These are phyloP conservation scores for Catunica adiposa DNA, from an alignment of 2,329 filamentous ascomycete genomes.

Conservation along the genomic window DNA sequence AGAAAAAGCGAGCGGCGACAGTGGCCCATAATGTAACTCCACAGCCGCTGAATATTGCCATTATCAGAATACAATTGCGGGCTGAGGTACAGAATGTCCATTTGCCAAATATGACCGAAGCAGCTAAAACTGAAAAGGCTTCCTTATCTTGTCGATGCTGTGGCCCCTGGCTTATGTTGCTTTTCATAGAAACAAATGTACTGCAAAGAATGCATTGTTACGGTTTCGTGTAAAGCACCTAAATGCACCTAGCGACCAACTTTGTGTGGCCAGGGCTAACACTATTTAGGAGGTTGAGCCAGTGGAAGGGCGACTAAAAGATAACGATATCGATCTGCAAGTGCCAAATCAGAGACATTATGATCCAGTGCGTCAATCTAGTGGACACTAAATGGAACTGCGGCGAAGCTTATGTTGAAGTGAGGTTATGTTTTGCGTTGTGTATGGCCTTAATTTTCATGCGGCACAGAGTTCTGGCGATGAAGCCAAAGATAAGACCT, in stretches of 20 bases:
- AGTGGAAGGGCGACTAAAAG: background rate
- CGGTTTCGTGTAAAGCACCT: too few species aligned
- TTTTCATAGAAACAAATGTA: slow-evolving; percentile 10
- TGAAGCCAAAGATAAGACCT: background rate
- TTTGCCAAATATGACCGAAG: too few species aligned
- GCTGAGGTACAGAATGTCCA: background rate
- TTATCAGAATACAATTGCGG: background rate
- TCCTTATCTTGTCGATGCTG: slow-evolving; percentile 7
- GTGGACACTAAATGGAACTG: background rate
- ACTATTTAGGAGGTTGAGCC: background rate
- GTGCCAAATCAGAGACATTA: background rate
- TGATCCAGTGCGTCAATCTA: background rate
- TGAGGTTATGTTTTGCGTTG: background rate
- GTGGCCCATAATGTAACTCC: background rate
- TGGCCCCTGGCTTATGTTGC: slow-evolving; percentile 8
- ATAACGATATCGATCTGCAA: background rate
- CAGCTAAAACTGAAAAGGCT: background rate
- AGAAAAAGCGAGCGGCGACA: background rate
- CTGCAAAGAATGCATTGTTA: too few species aligned
- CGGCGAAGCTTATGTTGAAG: background rate
- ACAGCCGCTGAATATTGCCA: background rate
- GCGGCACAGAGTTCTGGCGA: background rate
- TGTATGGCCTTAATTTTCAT: background rate
- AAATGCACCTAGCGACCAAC: too few species aligned
- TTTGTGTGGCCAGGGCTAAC: background rate